These are phyloP conservation scores for Zygoascus tannicola DNA, from an alignment of 805 yeast genomes.

Conservation along the genomic window DNA sequence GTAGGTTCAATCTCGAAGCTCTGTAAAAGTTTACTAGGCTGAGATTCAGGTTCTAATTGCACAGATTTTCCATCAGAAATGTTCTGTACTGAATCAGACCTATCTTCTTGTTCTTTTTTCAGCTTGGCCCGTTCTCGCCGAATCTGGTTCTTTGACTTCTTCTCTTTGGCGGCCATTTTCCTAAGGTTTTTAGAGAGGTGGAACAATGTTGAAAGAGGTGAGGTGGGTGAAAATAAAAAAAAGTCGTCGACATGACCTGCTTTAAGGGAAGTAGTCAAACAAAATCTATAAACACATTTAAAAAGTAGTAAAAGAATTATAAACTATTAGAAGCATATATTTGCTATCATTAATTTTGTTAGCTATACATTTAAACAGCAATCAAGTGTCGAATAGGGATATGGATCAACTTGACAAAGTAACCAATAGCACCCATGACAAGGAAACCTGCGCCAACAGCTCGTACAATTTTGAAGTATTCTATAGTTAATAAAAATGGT, in stretches of 20 bases:
- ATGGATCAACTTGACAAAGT: slow-evolving; percentile 86
- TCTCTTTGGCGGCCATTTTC: slow-evolving; percentile 19
- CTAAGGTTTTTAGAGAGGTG: no score
- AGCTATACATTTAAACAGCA: slow-evolving; percentile 42
- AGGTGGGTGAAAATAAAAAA: no score
- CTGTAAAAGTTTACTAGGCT: neutral
- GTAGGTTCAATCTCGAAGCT: neutral
- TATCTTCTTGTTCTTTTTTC: slow-evolving; percentile 24
- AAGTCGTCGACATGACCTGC: no score
- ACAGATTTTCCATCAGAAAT: neutral
- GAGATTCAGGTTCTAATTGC: neutral
- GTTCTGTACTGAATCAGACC: slow-evolving; percentile 1
- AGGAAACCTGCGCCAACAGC: slow-evolving; percentile 96
- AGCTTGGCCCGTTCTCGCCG: slow-evolving; percentile 36
- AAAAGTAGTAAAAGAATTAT: no score
- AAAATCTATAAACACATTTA: no score
- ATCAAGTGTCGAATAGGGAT: slow-evolving; percentile 94
- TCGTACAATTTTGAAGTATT: slow-evolving; percentile 77
- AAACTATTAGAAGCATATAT: no score
- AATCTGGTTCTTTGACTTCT: slow-evolving; percentile 31
- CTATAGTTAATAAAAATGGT: slow-evolving; percentile 32
- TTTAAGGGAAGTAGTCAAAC: no score
- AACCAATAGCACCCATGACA: slow-evolving; percentile 97
- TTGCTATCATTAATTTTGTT: no score
- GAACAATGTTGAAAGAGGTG: no score